Percentiles rank a stretch among this genome's conserved stretches.
phyloP scores from a whole-genome alignment of 164 flowering plant species.

The Chimonanthus salicifolius region DNA sequence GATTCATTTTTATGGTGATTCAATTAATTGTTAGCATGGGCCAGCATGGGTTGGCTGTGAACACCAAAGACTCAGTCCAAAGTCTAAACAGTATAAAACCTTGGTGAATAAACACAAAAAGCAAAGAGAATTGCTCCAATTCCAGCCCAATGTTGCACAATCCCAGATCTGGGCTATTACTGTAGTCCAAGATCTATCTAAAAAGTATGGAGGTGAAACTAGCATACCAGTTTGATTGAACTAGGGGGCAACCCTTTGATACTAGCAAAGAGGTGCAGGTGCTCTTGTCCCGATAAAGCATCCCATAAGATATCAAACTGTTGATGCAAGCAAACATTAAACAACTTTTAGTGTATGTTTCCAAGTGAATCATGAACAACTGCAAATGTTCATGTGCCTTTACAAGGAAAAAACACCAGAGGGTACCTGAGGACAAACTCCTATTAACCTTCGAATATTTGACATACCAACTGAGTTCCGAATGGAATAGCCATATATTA shows the following conservation, averaged over 20 bases:
- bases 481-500: slow-evolving; percentile 79
- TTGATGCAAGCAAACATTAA: slow-evolving; percentile 2
- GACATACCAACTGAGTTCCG: slow-evolving; percentile 85
- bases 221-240: slow-evolving; percentile 55
- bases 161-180: background rate
- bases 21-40: background rate
- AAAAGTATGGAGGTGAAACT: background rate
- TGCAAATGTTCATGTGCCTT: background rate
- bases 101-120: background rate
- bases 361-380: background rate
- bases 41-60: background rate
- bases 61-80: background rate
- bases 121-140: too few species aligned
- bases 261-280: slow-evolving; percentile 81
- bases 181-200: background rate
- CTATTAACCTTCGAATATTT: slow-evolving; percentile 68
- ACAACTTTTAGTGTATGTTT: slow-evolving; percentile 6
- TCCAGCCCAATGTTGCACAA: background rate
- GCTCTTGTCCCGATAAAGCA: slow-evolving; percentile 78
- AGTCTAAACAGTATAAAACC: background rate
- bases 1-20: background rate
- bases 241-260: slow-evolving; percentile 83
- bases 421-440: slow-evolving; percentile 96
- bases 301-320: slow-evolving; percentile 98
- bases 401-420: slow-evolving; percentile 5